Base-by-base conservation (phyloP, 768 basidiomycete genomes). In the Thelephora ganbajun region DNA sequence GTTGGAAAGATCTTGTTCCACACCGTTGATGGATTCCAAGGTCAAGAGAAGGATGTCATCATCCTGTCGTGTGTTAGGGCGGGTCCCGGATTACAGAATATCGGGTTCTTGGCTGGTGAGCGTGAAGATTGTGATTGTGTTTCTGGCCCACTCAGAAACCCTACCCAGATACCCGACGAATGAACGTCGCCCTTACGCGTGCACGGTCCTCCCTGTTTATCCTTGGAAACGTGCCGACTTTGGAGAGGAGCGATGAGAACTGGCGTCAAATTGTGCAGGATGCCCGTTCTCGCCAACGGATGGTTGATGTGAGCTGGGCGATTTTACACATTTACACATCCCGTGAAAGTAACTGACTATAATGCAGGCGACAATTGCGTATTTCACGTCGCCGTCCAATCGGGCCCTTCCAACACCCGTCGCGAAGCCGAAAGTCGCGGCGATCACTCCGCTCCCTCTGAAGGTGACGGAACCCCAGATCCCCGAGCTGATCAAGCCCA, bases 141-240 rank as follows among this genome's bases (percentile, higher is more conserved):
- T 30, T 44, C 14, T 41, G 39, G n/a, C 16, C 3, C 14, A 14
- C 22, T 41, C 33, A 30, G 26, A 30, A 30, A 30, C 11, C 33
- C 23, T 20, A 11, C 42, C 33, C 49, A 79, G 86, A 94, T 61
- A 61, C 72, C 18, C 80, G 93, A 39, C 82, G 94, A 39, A 94
- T 98, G 87, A 98, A 99, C 62, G 94, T 99, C n/a, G 93, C 93
- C 23, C 66, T 99, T 20, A 99, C 94, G n/a, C 80, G 96, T 56
- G 90, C 94, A 2, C 87, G 84, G 57, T 90, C 90, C 6, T 96
- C 94, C 9, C 66, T 99, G 2, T 99, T 92, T 62, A 80, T 99
- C 48, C 71, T 99, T 26, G 96, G 96, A 6, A 81, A 98, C 62
- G 83, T 81, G 11, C 68, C 88, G 6, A 98, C 93, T 1, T 71